Conservation (phyloP, 2,329 filamentous ascomycete species). For the Mycocentrospora acerina region DNA sequence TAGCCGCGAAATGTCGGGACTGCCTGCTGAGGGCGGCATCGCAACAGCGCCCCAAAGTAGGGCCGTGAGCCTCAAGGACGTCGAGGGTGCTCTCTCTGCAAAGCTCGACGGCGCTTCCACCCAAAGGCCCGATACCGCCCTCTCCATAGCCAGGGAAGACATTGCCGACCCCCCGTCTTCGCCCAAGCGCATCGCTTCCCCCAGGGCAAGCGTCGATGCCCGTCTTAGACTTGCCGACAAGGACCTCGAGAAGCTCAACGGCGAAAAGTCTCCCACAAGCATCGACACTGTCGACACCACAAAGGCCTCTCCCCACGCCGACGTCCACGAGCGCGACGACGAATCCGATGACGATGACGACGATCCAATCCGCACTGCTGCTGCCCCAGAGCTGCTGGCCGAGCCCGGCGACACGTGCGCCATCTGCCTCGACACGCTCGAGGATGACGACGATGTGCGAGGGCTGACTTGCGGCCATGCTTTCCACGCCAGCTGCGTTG, state of each 20-base stretch:
- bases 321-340: slow-evolving; percentile 40
- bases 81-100: slow-evolving; percentile 48
- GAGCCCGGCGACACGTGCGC: slow-evolving; percentile 91
- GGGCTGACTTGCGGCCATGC: slow-evolving; percentile 96
- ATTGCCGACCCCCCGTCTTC: slow-evolving; percentile 44
- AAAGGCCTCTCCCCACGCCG: slow-evolving; percentile 20
- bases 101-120: slow-evolving; percentile 35
- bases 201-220: slow-evolving; percentile 26
- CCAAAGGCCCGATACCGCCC: slow-evolving; percentile 38
- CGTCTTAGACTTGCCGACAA: slow-evolving; percentile 20
- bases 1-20: slow-evolving; percentile 75
- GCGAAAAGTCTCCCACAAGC: slow-evolving; percentile 14
- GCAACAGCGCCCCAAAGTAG: slow-evolving; percentile 68
- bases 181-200: slow-evolving; percentile 21
- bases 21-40: slow-evolving; percentile 83
- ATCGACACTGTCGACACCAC: slow-evolving; percentile 27
- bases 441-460: slow-evolving; percentile 93
- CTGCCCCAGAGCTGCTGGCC: slow-evolving; percentile 77
- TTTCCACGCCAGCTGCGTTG: slow-evolving; percentile 93
- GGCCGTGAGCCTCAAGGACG: slow-evolving; percentile 70
- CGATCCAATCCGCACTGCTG: slow-evolving; percentile 76
- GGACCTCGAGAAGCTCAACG: slow-evolving; percentile 20
- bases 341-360: slow-evolving; percentile 72
- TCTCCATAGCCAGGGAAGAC: slow-evolving; percentile 49
- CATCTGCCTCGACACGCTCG: slow-evolving; percentile 91